phyloP scores from a whole-genome alignment of 2,329 filamentous ascomycete species.

The Paecilomyces fulvus region DNA sequence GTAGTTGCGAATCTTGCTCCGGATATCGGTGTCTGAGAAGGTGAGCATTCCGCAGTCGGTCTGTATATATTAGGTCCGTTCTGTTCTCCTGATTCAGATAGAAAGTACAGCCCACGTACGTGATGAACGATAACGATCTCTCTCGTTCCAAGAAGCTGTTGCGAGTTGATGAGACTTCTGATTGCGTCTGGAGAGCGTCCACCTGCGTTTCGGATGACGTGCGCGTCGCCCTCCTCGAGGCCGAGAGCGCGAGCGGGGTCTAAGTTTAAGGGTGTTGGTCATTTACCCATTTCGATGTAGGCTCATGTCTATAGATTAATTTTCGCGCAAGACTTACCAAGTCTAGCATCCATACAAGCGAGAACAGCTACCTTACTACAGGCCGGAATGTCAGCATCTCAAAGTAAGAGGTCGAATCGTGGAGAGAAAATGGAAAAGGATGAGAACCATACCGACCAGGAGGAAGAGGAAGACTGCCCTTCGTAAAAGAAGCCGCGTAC shows the following conservation, averaged over 20 bases:
- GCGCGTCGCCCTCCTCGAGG: constrained; percentile 65
- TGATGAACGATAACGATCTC: constrained; percentile 59
- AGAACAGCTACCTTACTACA: constrained; percentile 37
- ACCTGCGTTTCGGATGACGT: constrained; percentile 69
- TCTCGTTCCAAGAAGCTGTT: constrained; percentile 67
- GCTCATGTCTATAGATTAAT: constrained; percentile 25
- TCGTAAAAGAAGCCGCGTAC: constrained; percentile 53
- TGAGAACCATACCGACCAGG: constrained; percentile 47
- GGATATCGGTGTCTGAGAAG: constrained; percentile 54
- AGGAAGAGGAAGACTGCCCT: constrained; percentile 58
- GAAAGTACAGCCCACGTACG: constrained; percentile 13
- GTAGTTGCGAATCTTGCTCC: constrained; percentile 50
- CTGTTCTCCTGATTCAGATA: background rate
- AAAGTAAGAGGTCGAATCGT: background rate
- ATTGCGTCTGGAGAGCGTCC: constrained; percentile 60
- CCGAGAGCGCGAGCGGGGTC: constrained; percentile 62
- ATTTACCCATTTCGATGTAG: background rate
- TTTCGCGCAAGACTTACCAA: constrained; percentile 11
- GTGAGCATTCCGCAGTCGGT: constrained; percentile 67
- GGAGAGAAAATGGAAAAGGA: background rate
- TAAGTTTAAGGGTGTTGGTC: constrained; percentile 12
- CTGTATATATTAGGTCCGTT: constrained; percentile 30
- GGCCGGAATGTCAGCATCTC: background rate
- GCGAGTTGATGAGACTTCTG: constrained; percentile 66
- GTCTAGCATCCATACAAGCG: constrained; percentile 74